A percentile compares a stretch with the other conserved stretches of the same genome.
Evolutionary conservation across 306 rosid species (phyloP).

Genomic region (Rubus parviflorus): DNA sequence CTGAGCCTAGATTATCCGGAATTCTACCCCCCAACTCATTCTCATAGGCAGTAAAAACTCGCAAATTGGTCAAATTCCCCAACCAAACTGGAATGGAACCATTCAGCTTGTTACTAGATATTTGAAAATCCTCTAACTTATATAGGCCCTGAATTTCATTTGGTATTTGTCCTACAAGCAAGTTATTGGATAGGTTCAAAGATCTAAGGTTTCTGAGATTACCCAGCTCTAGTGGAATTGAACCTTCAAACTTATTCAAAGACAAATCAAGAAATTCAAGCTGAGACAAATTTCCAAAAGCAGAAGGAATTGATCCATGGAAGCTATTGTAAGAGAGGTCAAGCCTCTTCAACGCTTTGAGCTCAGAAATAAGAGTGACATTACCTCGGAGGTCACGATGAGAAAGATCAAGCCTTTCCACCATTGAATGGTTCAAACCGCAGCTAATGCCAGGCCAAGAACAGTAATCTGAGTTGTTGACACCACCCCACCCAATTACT

Average conservation of each 20-base stretch:
- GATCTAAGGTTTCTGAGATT: slow-evolving; percentile 72
- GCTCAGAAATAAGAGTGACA: slow-evolving; percentile 64
- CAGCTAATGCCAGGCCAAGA: slow-evolving; percentile 84
- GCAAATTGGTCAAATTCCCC: slow-evolving; percentile 75
- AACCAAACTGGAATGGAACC: slow-evolving; percentile 83
- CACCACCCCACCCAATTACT: slow-evolving; percentile 81
- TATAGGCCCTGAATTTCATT: slow-evolving; percentile 62
- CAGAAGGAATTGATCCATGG: slow-evolving; percentile 69
- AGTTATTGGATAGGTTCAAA: slow-evolving; percentile 80
- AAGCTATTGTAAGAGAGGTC: slow-evolving; percentile 82
- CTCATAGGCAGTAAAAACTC: slow-evolving; percentile 88
- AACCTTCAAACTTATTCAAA: slow-evolving; percentile 75
- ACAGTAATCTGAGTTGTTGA: slow-evolving; percentile 64
- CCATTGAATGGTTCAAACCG: slow-evolving; percentile 58
- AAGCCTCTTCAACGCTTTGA: slow-evolving; percentile 80
- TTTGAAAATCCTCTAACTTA: slow-evolving; percentile 70
- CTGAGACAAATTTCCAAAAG: slow-evolving; percentile 64
- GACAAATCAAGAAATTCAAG: slow-evolving; percentile 91
- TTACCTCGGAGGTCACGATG: slow-evolving; percentile 79
- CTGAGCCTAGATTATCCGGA: slow-evolving; percentile 73
- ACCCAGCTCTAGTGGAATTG: slow-evolving; percentile 71
- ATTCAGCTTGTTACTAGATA: slow-evolving; percentile 77
- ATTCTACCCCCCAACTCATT: slow-evolving; percentile 68
- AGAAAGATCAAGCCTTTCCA: slow-evolving; percentile 80
- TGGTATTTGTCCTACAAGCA: slow-evolving; percentile 77